These are phyloP conservation scores for Aureobasidium sp. DNA, from an alignment of 2,329 filamentous ascomycete genomes.

Conservation along the genomic window DNA sequence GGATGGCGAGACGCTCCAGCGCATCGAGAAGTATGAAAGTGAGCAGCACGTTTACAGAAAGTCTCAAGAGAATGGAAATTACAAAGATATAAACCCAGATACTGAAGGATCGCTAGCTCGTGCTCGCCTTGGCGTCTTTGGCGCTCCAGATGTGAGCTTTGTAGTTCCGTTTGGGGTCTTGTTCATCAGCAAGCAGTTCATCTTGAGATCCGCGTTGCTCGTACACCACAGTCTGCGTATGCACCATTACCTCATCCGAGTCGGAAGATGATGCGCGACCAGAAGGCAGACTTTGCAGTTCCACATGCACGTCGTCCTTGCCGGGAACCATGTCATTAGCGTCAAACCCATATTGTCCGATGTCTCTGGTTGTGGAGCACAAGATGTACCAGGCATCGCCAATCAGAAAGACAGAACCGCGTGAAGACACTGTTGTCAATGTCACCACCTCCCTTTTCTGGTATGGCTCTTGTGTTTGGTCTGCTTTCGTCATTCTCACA, in stretches of 20 bases:
- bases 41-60: no score
- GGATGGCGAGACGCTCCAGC: no score
- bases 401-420: rapidly evolving
- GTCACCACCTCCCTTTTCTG: neutral
- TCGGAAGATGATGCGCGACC: neutral
- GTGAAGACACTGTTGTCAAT: no score
- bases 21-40: no score
- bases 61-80: no score
- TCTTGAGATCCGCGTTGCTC: neutral
- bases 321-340: neutral
- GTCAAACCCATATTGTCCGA: neutral
- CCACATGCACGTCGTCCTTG: neutral
- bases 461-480: no score
- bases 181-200: neutral
- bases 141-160: neutral
- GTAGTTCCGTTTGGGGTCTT: neutral
- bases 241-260: neutral
- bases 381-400: neutral
- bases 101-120: neutral
- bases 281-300: neutral
- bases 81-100: no score
- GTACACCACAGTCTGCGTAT: neutral
- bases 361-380: neutral
- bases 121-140: neutral
- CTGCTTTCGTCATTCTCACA: neutral